These are phyloP conservation scores for Cyclotella cryptica DNA, from an alignment of 108 stramenopile species.

Conservation along the genomic window DNA sequence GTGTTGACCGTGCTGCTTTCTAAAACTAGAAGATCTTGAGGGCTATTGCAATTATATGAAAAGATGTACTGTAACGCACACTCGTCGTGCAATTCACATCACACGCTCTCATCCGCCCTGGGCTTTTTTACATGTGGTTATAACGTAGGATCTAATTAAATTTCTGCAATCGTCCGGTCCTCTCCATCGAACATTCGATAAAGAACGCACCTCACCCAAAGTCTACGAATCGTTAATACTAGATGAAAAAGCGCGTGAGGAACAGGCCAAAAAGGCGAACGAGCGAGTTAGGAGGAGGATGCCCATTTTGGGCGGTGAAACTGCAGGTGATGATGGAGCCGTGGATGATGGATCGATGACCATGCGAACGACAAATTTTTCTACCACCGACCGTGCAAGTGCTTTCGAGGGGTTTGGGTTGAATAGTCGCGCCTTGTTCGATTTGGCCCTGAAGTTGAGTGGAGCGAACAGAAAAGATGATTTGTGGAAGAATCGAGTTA, in stretches of 20 bases:
- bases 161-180: slow-evolving; percentile 62
- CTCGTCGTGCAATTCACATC: too few species aligned
- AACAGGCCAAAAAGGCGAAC: slow-evolving; percentile 42
- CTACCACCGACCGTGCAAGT: slow-evolving; percentile 30
- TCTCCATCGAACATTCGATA: slow-evolving; percentile 45
- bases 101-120: not conserved
- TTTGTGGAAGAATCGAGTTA: slow-evolving; percentile 33
- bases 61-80: too few species aligned
- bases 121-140: slow-evolving; percentile 19
- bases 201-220: slow-evolving; percentile 54
- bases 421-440: slow-evolving; percentile 24
- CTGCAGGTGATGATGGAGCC: not conserved
- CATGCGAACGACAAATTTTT: slow-evolving; percentile 57
- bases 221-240: slow-evolving; percentile 43
- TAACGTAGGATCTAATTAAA: slow-evolving; percentile 49
- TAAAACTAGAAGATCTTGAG: too few species aligned
- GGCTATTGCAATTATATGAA: too few species aligned
- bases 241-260: slow-evolving; percentile 24
- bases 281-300: slow-evolving; percentile 30
- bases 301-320: slow-evolving; percentile 26
- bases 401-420: slow-evolving; percentile 20
- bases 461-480: not conserved
- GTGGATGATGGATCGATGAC: slow-evolving; percentile 47
- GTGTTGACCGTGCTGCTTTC: not conserved
- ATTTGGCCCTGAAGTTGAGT: slow-evolving; percentile 15